phyloP scores from a whole-genome alignment of 345 rosid genomes.

The Salix brachista region DNA sequence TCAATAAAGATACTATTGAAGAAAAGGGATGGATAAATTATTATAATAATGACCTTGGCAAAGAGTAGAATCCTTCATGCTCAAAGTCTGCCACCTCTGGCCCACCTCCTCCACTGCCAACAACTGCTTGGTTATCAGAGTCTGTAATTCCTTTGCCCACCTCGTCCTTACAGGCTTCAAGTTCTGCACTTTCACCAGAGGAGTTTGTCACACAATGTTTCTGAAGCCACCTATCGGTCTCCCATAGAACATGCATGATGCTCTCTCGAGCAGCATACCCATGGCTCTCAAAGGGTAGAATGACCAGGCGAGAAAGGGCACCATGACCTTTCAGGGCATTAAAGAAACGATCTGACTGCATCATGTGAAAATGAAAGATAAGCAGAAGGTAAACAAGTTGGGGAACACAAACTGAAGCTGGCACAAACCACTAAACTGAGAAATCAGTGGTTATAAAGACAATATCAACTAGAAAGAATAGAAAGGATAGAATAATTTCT shows the following conservation, averaged over 20 bases:
- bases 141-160: constrained; percentile 33
- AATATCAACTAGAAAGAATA: not conserved
- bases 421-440: constrained; percentile 8
- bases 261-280: constrained; percentile 92
- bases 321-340: constrained; percentile 97
- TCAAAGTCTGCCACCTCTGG: constrained; percentile 46
- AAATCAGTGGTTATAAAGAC: not conserved
- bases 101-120: constrained; percentile 57
- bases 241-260: constrained; percentile 98
- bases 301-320: constrained; percentile 76
- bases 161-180: constrained; percentile 31
- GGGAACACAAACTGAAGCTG: not conserved
- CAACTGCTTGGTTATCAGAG: constrained; percentile 40
- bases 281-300: constrained; percentile 96
- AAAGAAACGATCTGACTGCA: constrained; percentile 93
- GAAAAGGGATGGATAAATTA: constrained; percentile 15
- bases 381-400: constrained; percentile 12
- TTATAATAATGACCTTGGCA: constrained; percentile 58
- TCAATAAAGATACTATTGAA: not conserved
- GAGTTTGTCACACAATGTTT: constrained; percentile 66
- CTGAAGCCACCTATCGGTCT: constrained; percentile 93
- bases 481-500: not conserved
- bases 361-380: constrained; percentile 6
- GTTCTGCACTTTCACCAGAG: constrained; percentile 43
- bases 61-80: constrained; percentile 25